phyloP scores from a whole-genome alignment of 805 yeast species.

The Kodamaea restingae region DNA sequence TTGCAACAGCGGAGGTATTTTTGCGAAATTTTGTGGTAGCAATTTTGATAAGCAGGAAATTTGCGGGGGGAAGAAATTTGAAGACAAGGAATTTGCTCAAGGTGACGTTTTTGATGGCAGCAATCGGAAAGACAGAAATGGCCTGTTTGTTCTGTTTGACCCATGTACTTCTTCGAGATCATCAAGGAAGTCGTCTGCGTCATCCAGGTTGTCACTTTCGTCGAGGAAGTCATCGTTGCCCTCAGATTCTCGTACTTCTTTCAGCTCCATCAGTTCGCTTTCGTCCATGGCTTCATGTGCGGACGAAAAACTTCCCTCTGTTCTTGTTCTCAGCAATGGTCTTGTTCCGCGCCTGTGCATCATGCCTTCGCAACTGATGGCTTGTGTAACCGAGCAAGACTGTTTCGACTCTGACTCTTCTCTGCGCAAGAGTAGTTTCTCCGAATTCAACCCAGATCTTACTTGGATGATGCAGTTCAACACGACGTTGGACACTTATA shows the following conservation, averaged over 20 bases:
- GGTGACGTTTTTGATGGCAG: too few species aligned
- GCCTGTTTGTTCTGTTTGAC: too few species aligned
- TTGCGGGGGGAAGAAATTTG: too few species aligned
- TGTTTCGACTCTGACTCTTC: slow-evolving; percentile 4
- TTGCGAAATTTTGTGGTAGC: too few species aligned
- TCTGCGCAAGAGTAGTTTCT: slow-evolving; percentile 6
- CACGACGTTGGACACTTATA: slow-evolving; percentile 8
- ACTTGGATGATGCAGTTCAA: slow-evolving; percentile 12
- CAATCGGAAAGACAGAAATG: too few species aligned
- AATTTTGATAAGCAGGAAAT: too few species aligned
- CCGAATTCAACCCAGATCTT: slow-evolving; percentile 8
- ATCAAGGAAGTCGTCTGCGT: too few species aligned
- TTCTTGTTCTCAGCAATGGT: slow-evolving; percentile 10
- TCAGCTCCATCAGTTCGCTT: slow-evolving; percentile 1
- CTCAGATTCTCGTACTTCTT: neutral
- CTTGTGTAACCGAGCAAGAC: slow-evolving; percentile 10
- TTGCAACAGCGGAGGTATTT: too few species aligned
- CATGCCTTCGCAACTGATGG: slow-evolving; percentile 9
- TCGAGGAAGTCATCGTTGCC: neutral
- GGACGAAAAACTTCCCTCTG: neutral
- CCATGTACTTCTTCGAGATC: too few species aligned
- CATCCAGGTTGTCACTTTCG: neutral
- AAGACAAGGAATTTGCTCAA: too few species aligned
- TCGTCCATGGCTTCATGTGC: slow-evolving; percentile 2
- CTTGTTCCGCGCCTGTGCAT: slow-evolving; percentile 14